Conservation (phyloP, 2,329 filamentous ascomycete species). For the Ambrosiella beaveri region DNA sequence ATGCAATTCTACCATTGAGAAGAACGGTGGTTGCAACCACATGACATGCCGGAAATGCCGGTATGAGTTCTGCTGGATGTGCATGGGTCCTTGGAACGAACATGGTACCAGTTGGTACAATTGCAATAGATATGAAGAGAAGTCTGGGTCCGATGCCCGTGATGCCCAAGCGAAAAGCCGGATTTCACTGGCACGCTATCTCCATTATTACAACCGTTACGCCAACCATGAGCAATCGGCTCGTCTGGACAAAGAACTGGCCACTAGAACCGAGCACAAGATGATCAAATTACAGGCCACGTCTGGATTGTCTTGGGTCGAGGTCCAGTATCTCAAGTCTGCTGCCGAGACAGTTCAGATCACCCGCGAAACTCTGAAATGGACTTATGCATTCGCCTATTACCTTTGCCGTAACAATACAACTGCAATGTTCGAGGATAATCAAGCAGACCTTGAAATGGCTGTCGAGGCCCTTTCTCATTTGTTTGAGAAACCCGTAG, state of each 20-base stretch:
- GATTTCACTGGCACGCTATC: conserved; percentile 81
- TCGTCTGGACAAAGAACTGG: conserved; percentile 89
- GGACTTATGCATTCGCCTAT: conserved; percentile 98
- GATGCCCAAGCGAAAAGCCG: conserved; percentile 84
- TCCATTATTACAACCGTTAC: conserved; percentile 98
- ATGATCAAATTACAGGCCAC: conserved; percentile 91
- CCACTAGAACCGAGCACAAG: conserved; percentile 93
- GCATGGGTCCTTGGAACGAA: conserved; percentile 97
- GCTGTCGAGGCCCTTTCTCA: conserved; percentile 93
- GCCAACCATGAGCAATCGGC: conserved; percentile 98
- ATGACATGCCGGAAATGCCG: conserved; percentile 96
- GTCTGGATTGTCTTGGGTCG: conserved; percentile 96
- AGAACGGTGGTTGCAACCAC: conserved; percentile 95
- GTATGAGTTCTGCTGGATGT: conserved; percentile 99
- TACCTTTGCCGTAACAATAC: conserved; percentile 92
- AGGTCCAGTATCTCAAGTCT: conserved; percentile 89
- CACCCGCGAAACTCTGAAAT: conserved; percentile 96
- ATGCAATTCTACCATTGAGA: conserved; percentile 94
- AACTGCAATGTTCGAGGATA: conserved; percentile 95
- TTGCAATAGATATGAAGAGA: conserved; percentile 94
- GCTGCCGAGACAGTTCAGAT: conserved; percentile 88
- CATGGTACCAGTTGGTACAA: conserved; percentile 99
- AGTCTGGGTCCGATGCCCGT: conserved; percentile 75
- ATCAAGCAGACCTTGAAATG: conserved; percentile 95
- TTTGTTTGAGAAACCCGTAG: conserved; percentile 97